Conservation (phyloP, 1,139 yeast genomes). For the Suhomyces panamericanus region DNA sequence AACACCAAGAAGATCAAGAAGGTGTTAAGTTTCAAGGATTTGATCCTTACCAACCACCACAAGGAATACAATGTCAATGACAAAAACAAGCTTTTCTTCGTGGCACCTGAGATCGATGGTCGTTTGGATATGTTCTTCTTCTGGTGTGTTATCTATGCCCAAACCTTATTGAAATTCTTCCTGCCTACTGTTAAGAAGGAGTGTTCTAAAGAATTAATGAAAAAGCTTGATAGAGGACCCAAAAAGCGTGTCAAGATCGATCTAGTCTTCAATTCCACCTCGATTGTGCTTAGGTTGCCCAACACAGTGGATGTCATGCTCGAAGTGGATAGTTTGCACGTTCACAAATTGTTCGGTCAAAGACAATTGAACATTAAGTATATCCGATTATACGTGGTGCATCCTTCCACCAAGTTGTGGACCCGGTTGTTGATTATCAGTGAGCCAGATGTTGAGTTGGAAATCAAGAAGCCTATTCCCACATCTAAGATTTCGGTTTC, state of each 20-base stretch:
- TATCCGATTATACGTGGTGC: conserved; percentile 51
- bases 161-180: conserved; percentile 35
- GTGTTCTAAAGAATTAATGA: conserved; percentile 30
- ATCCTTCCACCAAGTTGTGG: conserved; percentile 55
- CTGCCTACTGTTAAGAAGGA: conserved; percentile 36
- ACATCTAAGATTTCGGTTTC: conserved; percentile 16
- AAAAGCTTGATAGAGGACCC: conserved; percentile 23
- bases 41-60: conserved; percentile 25
- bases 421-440: conserved; percentile 38
- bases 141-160: conserved; percentile 47
- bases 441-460: conserved; percentile 36
- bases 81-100: conserved; percentile 28
- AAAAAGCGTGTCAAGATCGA: conserved; percentile 32
- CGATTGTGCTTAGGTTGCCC: conserved; percentile 51
- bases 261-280: conserved; percentile 40
- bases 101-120: conserved; percentile 42
- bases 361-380: conserved; percentile 35
- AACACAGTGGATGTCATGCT: conserved; percentile 51
- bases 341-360: conserved; percentile 30
- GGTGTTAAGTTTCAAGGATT: conserved; percentile 33
- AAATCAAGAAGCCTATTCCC: conserved; percentile 15
- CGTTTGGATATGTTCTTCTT: conserved; percentile 43
- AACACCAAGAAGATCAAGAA: conserved; percentile 32
- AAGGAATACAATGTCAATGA: conserved; percentile 23
- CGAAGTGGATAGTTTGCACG: conserved; percentile 44